phyloP scores from a whole-genome alignment of 352 stramenopile genomes.

The Peronospora destructor region DNA sequence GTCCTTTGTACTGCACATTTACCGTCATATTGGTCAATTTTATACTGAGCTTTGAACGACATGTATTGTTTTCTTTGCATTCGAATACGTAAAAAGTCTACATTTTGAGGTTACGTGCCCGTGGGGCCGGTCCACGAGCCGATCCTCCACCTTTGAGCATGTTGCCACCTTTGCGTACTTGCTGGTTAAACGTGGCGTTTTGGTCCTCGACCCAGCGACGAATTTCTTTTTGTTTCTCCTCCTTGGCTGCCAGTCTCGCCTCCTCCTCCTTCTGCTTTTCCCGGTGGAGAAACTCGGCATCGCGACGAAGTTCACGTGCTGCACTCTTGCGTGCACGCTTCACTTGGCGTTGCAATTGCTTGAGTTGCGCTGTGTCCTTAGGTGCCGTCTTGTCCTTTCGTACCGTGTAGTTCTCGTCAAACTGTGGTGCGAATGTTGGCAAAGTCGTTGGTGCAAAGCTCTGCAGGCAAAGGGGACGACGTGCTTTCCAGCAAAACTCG shows the following conservation, averaged over 20 bases:
- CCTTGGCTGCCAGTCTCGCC: slow-evolving; percentile 61
- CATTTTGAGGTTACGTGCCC: no score
- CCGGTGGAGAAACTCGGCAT: slow-evolving; percentile 91
- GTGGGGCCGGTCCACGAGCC: slow-evolving; percentile 16
- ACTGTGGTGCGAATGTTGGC: slow-evolving; percentile 84
- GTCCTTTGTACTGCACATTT: slow-evolving; percentile 42
- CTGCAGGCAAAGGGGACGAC: slow-evolving; percentile 67
- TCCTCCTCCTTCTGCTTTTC: slow-evolving; percentile 89
- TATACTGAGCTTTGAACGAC: neutral
- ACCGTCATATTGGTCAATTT: slow-evolving; percentile 25
- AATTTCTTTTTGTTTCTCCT: slow-evolving; percentile 92
- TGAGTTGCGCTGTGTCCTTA: slow-evolving; percentile 75
- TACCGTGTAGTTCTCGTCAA: slow-evolving; percentile 88
- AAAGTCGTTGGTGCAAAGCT: slow-evolving; percentile 60
- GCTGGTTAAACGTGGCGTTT: slow-evolving; percentile 96
- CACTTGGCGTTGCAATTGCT: slow-evolving; percentile 91
- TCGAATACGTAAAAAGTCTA: no score
- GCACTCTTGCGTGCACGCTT: slow-evolving; percentile 95
- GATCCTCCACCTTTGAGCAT: slow-evolving; percentile 92
- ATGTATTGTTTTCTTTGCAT: no score
- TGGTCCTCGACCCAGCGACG: slow-evolving; percentile 93
- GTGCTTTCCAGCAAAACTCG: slow-evolving; percentile 37
- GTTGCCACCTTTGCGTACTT: slow-evolving; percentile 92
- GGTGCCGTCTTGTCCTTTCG: slow-evolving; percentile 87
- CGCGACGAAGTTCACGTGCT: slow-evolving; percentile 90